Percentiles rank a stretch among this genome's conserved stretches.
These are phyloP conservation scores for Platanthera zijinensis DNA, from an alignment of 106 monocot species.

Conservation along the genomic window DNA sequence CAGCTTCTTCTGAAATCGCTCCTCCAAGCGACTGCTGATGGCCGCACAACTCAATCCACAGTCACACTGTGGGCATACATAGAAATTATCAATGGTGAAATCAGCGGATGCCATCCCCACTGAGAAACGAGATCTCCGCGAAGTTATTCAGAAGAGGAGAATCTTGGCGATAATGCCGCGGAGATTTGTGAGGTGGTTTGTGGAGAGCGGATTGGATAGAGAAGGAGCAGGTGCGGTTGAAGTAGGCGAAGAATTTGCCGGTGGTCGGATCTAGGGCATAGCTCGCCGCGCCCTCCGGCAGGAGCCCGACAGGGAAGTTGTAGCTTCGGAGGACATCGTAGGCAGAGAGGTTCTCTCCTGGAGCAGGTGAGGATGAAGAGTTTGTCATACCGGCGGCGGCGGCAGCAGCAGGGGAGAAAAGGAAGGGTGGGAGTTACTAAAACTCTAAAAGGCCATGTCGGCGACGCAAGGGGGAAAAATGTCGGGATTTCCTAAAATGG, in stretches of 20 bases:
- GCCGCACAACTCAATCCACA: slow-evolving; percentile 34
- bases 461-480: too few species aligned
- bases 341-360: too few species aligned
- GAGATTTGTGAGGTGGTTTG: slow-evolving; percentile 17
- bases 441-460: too few species aligned
- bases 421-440: too few species aligned
- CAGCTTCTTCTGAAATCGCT: background rate
- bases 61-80: slow-evolving; percentile 29
- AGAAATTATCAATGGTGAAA: slow-evolving; percentile 29
- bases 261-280: slow-evolving; percentile 32
- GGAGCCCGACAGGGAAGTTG: too few species aligned
- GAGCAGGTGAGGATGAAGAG: too few species aligned
- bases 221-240: slow-evolving; percentile 34
- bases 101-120: slow-evolving; percentile 39
- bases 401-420: too few species aligned
- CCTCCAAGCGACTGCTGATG: background rate
- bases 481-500: too few species aligned
- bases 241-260: slow-evolving; percentile 33
- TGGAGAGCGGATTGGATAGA: slow-evolving; percentile 28
- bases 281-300: slow-evolving; percentile 24
- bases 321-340: too few species aligned
- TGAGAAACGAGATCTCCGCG: slow-evolving; percentile 39
- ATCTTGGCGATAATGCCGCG: slow-evolving; percentile 43
- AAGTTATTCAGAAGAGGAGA: slow-evolving; percentile 40
- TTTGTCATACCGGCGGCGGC: too few species aligned